These are phyloP conservation scores for Geopyxis carbonaria DNA, from an alignment of 495 filamentous ascomycete genomes.

Conservation along the genomic window DNA sequence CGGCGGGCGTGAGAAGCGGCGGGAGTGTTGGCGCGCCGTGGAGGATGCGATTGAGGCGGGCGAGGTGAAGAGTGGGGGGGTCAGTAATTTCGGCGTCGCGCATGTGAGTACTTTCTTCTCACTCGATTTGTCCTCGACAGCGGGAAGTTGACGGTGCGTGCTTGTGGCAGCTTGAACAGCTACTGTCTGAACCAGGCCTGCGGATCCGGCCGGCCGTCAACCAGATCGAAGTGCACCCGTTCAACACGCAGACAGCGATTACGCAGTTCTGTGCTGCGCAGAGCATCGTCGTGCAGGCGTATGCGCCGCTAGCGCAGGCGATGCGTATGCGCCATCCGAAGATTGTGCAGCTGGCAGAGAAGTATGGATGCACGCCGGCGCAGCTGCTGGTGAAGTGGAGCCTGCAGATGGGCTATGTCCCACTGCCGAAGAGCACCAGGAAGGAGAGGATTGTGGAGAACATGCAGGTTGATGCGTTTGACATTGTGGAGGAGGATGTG, in stretches of 20 bases:
- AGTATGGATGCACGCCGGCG: constrained; percentile 54
- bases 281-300: constrained; percentile 35
- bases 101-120: no score
- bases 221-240: constrained; percentile 47
- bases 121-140: no score
- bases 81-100: constrained; percentile 50
- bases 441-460: constrained; percentile 53
- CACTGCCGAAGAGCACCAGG: constrained; percentile 61
- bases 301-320: constrained; percentile 37
- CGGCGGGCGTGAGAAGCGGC: constrained; percentile 40
- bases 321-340: constrained; percentile 31
- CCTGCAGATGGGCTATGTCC: constrained; percentile 60
- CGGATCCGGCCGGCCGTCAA: constrained; percentile 37
- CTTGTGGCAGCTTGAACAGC: constrained; percentile 63
- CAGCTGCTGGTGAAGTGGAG: constrained; percentile 79
- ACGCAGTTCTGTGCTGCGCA: constrained; percentile 25
- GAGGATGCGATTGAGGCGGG: constrained; percentile 45
- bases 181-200: constrained; percentile 46
- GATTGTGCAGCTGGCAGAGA: constrained; percentile 42
- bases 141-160: constrained; percentile 65
- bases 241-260: constrained; percentile 30
- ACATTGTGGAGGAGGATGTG: constrained; percentile 47
- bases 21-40: constrained; percentile 48
- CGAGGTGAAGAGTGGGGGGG: constrained; percentile 46
- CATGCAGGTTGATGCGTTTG: constrained; percentile 46